These are phyloP conservation scores for Xylaria digitata DNA, from an alignment of 2,329 filamentous ascomycete species.

Conservation along the genomic window DNA sequence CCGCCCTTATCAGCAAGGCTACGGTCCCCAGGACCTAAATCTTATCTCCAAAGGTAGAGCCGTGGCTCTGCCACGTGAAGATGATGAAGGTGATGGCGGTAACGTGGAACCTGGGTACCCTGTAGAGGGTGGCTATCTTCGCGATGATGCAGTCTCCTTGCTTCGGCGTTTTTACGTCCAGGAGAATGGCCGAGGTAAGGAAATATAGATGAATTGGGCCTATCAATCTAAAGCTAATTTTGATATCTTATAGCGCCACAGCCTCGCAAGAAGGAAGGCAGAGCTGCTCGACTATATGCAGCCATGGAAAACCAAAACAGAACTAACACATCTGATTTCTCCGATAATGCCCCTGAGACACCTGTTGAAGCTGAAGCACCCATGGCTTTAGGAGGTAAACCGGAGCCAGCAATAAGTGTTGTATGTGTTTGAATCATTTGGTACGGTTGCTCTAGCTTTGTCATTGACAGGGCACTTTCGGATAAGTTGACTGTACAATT, in stretches of 20 bases:
- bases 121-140: slow-evolving; percentile 86
- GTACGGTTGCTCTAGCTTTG: neutral
- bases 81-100: slow-evolving; percentile 65
- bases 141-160: slow-evolving; percentile 92
- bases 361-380: slow-evolving; percentile 41
- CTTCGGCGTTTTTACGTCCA: slow-evolving; percentile 96
- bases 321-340: slow-evolving; percentile 45
- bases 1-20: slow-evolving; percentile 50
- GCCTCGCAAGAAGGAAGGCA: slow-evolving; percentile 53
- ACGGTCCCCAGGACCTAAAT: slow-evolving; percentile 46
- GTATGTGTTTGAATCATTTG: slow-evolving; percentile 23
- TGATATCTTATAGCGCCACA: slow-evolving; percentile 46
- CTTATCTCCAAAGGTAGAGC: slow-evolving; percentile 54
- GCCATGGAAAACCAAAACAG: slow-evolving; percentile 48
- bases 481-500: slow-evolving; percentile 33
- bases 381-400: slow-evolving; percentile 28
- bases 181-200: slow-evolving; percentile 89
- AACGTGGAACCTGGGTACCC: slow-evolving; percentile 83
- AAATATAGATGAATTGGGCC: neutral
- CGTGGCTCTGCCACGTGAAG: slow-evolving; percentile 52
- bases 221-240: slow-evolving; percentile 33
- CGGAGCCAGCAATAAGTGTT: slow-evolving; percentile 25
- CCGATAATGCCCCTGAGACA: slow-evolving; percentile 45
- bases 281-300: slow-evolving; percentile 49
- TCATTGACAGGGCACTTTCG: neutral